Conservation (phyloP, 73 alveolate species). For the Symbiodinium pilosum region DNA sequence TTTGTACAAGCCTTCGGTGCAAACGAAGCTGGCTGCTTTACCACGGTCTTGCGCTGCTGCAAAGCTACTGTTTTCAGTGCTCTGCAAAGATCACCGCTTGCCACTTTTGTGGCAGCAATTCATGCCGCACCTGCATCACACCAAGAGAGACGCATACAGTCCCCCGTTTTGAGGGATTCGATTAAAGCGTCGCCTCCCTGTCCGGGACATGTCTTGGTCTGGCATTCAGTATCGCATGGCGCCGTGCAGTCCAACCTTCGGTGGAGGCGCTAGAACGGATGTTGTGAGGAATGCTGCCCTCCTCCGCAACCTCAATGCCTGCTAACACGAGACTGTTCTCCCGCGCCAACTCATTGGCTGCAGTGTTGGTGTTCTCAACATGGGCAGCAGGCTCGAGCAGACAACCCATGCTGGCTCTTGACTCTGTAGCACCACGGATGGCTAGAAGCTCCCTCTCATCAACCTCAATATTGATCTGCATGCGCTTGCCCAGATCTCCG, state of each 20-base stretch:
- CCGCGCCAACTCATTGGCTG: neutral
- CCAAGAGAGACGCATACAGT: too few relatives aligned
- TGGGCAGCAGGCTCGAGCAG: neutral
- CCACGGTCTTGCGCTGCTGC: too few relatives aligned
- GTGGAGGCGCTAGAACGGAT: neutral
- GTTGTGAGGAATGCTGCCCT: neutral
- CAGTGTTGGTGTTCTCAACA: neutral
- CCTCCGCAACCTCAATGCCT: slow-evolving; percentile 7
- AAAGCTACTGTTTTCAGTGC: too few relatives aligned
- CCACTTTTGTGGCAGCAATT: too few relatives aligned
- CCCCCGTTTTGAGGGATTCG: neutral
- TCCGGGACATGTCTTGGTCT: slow-evolving; percentile 13
- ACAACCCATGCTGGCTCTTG: neutral
- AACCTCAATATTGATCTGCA: slow-evolving; percentile 11
- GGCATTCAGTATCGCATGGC: slow-evolving; percentile 21
- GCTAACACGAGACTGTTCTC: slow-evolving; percentile 43
- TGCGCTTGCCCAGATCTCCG: slow-evolving; percentile 6
- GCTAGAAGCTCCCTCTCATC: slow-evolving; percentile 47
- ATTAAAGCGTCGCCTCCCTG: neutral
- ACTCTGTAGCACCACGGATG: slow-evolving; percentile 10
- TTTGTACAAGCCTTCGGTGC: too few relatives aligned
- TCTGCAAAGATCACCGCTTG: too few relatives aligned
- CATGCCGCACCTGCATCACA: too few relatives aligned
- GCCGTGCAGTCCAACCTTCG: slow-evolving; percentile 36
- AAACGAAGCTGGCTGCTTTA: too few relatives aligned